These are phyloP conservation scores for Senna tora DNA, from an alignment of 306 rosid genomes.

Conservation along the genomic window DNA sequence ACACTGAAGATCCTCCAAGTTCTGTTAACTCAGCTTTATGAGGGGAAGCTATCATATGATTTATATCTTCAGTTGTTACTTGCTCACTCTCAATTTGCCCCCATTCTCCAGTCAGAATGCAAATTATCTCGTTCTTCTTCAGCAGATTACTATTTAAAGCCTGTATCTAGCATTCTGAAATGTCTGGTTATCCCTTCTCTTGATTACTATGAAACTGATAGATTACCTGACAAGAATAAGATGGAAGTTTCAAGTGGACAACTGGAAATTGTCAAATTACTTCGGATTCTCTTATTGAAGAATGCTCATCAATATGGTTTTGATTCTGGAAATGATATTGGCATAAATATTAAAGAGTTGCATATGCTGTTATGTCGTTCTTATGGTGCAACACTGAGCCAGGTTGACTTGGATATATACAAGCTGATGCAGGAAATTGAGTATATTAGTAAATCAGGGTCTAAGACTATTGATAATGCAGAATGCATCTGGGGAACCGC, in stretches of 20 bases:
- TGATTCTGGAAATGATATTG: constrained; percentile 50
- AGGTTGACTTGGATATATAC: constrained; percentile 66
- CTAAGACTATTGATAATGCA: constrained; percentile 41
- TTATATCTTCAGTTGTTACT: constrained; percentile 72
- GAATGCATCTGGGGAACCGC: constrained; percentile 64
- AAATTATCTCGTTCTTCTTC: constrained; percentile 43
- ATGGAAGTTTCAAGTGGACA: constrained; percentile 45
- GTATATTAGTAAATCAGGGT: constrained; percentile 46
- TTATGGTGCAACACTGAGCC: constrained; percentile 69
- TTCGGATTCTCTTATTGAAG: constrained; percentile 51
- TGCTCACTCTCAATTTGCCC: constrained; percentile 87
- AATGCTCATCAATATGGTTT: constrained; percentile 46
- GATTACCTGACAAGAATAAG: constrained; percentile 33
- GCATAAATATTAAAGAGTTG: constrained; percentile 63
- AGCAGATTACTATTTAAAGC: constrained; percentile 69
- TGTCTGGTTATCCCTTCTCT: constrained; percentile 57
- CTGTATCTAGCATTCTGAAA: constrained; percentile 73
- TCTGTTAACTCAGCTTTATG: constrained; percentile 54
- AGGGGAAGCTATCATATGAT: constrained; percentile 59
- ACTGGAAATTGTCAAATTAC: constrained; percentile 73
- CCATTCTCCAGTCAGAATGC: constrained; percentile 55
- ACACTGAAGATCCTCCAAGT: constrained; percentile 63
- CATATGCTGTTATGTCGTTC: constrained; percentile 67
- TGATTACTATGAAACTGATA: constrained; percentile 44
- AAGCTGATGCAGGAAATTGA: constrained; percentile 69